Evolutionary conservation across 164 flowering plant genomes (phyloP), one percentile per base, ranked within the genome.

Genomic region (Taxillus chinensis): DNA sequence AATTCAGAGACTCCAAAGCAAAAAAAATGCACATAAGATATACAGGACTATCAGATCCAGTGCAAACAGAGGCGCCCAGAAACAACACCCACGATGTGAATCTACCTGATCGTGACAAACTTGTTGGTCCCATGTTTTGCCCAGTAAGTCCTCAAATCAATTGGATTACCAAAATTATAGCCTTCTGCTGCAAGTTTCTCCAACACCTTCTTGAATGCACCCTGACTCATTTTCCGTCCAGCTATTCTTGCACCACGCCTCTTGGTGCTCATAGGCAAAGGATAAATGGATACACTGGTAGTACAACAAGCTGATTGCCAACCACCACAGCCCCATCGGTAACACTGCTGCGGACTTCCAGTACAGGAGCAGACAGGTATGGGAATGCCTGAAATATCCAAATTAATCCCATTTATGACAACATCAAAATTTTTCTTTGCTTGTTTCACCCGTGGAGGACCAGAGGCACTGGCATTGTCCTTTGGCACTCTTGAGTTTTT

Each of bases 231-330:
- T 72, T 90, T 90, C 73, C 97, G 69, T 39, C 97, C 97, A 61
- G 97, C 95, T 60, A 88, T 90, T 70, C 97, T 72, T 3, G 95
- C 92, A 52, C 95, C 93, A 16, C 97, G 90, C 54, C 95, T 77
- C 63, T 88, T 90, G n/a, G 77, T 80, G 71, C 92, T 88, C 97
- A 90, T 85, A 3, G 97, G 97, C 67, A 90, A 63, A 2, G 97
- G 97, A 64, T 90, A 80, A 73, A 83, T 70, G 0, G 95, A 88
- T 39, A 90, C 74, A 64, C 80, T 81, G 4, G 93, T 90, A 11
- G 97, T 86, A 67, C 97, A 90, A 63, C 97, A 90, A 6, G 97
- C 95, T 0, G 95, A 87, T 57, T 90, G 97, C 97, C 97, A 90
- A 37, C 97, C 97, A 62, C 97, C 97, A 68, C 89, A 85, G 2